These are phyloP conservation scores for Colletotrichum cuscutae DNA, from an alignment of 2,329 filamentous ascomycete genomes.

Conservation along the genomic window DNA sequence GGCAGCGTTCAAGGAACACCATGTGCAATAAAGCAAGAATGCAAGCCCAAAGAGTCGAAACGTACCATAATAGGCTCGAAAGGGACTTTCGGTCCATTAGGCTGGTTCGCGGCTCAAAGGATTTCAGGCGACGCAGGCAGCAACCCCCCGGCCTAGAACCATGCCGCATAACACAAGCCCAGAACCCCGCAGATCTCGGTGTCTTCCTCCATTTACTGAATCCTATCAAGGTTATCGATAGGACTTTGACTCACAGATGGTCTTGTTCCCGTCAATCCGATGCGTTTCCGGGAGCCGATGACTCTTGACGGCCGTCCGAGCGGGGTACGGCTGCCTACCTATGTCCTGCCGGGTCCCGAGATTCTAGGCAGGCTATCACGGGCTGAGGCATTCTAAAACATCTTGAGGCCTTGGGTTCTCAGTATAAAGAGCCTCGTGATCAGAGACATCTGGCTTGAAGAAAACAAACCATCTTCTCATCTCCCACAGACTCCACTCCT, in stretches of 20 bases:
- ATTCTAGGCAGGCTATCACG: not conserved
- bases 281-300: constrained; percentile 1
- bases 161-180: not conserved
- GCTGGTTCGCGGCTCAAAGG: not conserved
- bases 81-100: not conserved
- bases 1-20: not conserved
- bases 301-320: constrained; percentile 23
- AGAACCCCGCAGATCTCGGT: not conserved
- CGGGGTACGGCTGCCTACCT: constrained; percentile 25
- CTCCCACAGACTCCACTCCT: not conserved
- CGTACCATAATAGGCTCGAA: not conserved
- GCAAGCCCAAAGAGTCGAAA: no score
- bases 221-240: not conserved
- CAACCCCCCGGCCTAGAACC: not conserved
- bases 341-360: not conserved
- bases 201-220: not conserved
- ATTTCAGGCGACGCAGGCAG: constrained; percentile 16
- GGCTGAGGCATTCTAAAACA: not conserved
- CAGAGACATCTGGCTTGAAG: not conserved
- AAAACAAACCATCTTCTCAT: not conserved
- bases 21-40: no score
- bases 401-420: not conserved
- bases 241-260: not conserved
- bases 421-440: not conserved
- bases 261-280: not conserved